Evolutionary conservation across 371 early-diverging fungal genomes (phyloP), one percentile per base, ranked within the genome.

Genomic region (Rhizopus arrhizus): DNA sequence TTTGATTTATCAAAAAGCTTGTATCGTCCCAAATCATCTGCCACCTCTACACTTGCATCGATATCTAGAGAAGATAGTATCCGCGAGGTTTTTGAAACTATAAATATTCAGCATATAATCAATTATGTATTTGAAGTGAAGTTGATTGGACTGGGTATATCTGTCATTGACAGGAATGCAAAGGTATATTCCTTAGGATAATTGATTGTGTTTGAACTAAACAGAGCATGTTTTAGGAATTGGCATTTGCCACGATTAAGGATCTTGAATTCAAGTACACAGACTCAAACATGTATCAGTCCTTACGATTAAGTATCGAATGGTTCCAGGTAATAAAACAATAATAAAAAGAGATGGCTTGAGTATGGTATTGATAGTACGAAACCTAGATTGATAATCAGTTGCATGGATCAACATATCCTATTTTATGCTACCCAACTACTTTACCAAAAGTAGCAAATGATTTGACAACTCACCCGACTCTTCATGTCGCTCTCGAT

Each of bases 401-500:
- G 68, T 69, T 91, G 4, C 83, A 84, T 46, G 86, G 85, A 5
- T 80, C 88, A 0, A 66, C 83, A 12, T 89, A 88, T 56, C 94
- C 94, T 0, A 94, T 95, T 32, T 71, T 95, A 3, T 66, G 93
- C 15, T 95, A 89, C 61, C 96, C 96, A 6, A 86, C 94, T 3
- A 86, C 86, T 0, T 65, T 92, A 12, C 82, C 85, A 2, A 85
- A 81, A 59, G 72, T 77, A 31, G 72, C 78, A 4, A 69, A 78
- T 33, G 84, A 85, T 29, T 36, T 62, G 16, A 68, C 73, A 7
- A 65, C 69, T 3, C 85, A 83, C 35, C 89, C 89, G 51, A 56
- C 71, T 59, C 22, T 90, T 65, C 71, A 89, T 68, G 49, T 87
- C 6, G 75, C 84, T 2, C 64, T 87, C 0, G 87, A 87, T 53